A percentile compares a stretch with the other conserved stretches of the same genome.
These are phyloP conservation scores for Aurifilum marmelostoma DNA, from an alignment of 2,329 filamentous ascomycete species.

Conservation along the genomic window DNA sequence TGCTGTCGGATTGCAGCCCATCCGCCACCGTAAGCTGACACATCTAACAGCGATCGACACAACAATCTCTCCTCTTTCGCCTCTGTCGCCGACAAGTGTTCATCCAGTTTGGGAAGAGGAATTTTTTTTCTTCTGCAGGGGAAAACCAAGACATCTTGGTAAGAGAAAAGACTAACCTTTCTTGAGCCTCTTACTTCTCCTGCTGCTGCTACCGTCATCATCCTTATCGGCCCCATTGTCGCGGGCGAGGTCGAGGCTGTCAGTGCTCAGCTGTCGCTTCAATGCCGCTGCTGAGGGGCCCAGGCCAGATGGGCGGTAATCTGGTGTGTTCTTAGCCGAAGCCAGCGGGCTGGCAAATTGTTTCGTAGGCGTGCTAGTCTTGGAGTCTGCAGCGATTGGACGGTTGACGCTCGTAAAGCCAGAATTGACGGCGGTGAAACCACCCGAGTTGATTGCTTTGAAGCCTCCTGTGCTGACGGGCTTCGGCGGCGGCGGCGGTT, in stretches of 20 bases:
- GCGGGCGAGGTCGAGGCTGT: conserved; percentile 52
- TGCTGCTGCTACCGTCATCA: conserved; percentile 68
- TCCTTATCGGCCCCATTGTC: conserved; percentile 55
- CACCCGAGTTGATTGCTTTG: conserved; percentile 60
- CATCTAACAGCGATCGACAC: neutral
- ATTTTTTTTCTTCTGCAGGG: no score
- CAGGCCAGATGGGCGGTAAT: conserved; percentile 60
- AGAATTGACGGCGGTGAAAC: conserved; percentile 75
- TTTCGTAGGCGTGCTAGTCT: conserved; percentile 65
- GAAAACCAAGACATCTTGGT: conserved; percentile 16
- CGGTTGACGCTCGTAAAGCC: conserved; percentile 71
- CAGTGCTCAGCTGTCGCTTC: conserved; percentile 76
- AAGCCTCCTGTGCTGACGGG: conserved; percentile 48
- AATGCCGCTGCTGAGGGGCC: conserved; percentile 60
- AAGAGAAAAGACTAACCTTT: conserved; percentile 63
- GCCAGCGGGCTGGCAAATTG: conserved; percentile 64
- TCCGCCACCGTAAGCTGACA: conserved; percentile 14
- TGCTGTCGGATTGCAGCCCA: neutral
- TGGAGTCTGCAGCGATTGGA: conserved; percentile 47
- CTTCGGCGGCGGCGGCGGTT: conserved; percentile 42
- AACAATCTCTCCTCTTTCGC: neutral
- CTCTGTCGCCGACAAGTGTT: neutral
- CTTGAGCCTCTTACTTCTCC: conserved; percentile 90
- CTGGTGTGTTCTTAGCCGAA: conserved; percentile 67
- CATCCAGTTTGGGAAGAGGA: neutral